A percentile compares a stretch with the other conserved stretches of the same genome.
phyloP scores from a whole-genome alignment of 768 basidiomycete genomes.

The Macrolepiota dolichaula region DNA sequence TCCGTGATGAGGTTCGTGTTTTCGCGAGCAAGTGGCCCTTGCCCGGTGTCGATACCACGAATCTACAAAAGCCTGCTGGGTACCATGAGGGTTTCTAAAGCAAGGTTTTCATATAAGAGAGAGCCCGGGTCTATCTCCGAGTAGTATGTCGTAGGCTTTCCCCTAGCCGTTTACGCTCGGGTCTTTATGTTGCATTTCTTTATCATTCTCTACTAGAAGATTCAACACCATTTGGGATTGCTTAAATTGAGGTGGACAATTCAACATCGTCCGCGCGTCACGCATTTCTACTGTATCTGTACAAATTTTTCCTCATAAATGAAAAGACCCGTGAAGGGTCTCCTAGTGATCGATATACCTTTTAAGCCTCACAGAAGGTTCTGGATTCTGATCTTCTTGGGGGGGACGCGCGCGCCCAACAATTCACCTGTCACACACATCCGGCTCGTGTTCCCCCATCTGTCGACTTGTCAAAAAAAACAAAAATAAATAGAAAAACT shows the following conservation, averaged over 20 bases:
- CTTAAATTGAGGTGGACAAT: conserved; percentile 3
- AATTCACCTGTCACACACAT: too few species aligned
- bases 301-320: conserved; percentile 1
- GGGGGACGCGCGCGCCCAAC: too few species aligned
- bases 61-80: conserved; percentile 56
- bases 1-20: conserved; percentile 73
- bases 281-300: conserved; percentile 7
- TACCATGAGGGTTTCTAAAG: conserved; percentile 47
- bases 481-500: too few species aligned
- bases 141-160: not conserved
- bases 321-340: not conserved
- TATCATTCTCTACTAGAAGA: conserved; percentile 1
- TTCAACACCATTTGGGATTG: conserved; percentile 12
- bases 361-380: not conserved
- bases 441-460: not conserved
- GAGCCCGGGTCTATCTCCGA: not conserved
- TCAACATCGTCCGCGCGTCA: conserved; percentile 11
- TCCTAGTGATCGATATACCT: not conserved
- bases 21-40: conserved; percentile 92
- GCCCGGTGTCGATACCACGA: conserved; percentile 70
- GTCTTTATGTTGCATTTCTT: not conserved
- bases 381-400: not conserved
- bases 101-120: not conserved
- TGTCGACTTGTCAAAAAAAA: not conserved
- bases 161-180: not conserved